These are phyloP conservation scores for Ogataea angusta DNA, from an alignment of 805 yeast species.

Conservation along the genomic window DNA sequence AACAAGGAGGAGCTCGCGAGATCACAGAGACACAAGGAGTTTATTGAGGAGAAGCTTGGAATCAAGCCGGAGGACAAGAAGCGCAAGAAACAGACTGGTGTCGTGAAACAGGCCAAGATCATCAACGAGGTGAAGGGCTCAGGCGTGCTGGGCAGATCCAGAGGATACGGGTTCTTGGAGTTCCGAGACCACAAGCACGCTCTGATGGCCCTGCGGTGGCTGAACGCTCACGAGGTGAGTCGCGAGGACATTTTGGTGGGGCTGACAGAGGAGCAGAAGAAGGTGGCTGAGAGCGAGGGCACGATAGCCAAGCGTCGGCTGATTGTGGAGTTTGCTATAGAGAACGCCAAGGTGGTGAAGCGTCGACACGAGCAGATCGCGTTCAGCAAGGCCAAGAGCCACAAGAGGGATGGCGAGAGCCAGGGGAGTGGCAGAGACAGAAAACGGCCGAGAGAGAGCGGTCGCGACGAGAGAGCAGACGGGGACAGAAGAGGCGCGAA, in stretches of 20 bases:
- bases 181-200: slow-evolving; percentile 90
- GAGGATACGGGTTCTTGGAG: slow-evolving; percentile 97
- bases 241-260: slow-evolving; percentile 68
- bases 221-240: slow-evolving; percentile 87
- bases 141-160: slow-evolving; percentile 82
- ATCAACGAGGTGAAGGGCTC: slow-evolving; percentile 89
- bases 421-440: slow-evolving; percentile 28
- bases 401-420: slow-evolving; percentile 19
- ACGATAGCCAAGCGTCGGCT: slow-evolving; percentile 60
- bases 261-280: slow-evolving; percentile 64
- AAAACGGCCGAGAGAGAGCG: slow-evolving; percentile 6
- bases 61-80: slow-evolving; percentile 45
- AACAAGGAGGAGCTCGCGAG: slow-evolving; percentile 85
- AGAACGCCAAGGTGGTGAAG: slow-evolving; percentile 89
- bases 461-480: slow-evolving; percentile 8
- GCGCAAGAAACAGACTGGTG: slow-evolving; percentile 76
- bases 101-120: slow-evolving; percentile 89
- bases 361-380: slow-evolving; percentile 73
- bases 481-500: slow-evolving; percentile 6
- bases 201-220: slow-evolving; percentile 94
- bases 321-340: slow-evolving; percentile 93
- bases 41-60: slow-evolving; percentile 32
- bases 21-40: slow-evolving; percentile 63
- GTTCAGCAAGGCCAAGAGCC: slow-evolving; percentile 27
- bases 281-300: slow-evolving; percentile 51